Base-by-base conservation (phyloP, 345 rosid genomes). In the Lepidium sativum region DNA sequence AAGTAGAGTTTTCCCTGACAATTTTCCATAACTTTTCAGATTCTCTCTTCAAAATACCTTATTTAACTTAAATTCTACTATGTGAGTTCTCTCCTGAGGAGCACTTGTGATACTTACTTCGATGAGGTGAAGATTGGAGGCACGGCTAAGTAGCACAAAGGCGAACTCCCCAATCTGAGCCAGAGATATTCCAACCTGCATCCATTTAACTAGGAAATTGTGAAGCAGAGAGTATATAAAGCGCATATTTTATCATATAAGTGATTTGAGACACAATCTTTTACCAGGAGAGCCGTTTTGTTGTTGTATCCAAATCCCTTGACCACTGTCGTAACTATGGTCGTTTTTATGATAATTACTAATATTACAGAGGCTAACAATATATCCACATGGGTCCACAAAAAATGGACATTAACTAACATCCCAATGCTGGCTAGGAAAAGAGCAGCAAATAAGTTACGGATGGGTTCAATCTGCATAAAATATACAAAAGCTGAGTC, bases 121-220 rank as follows among this genome's bases (percentile, higher is more conserved):
- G 75, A 89, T 84, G 25, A 89, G 83, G 77, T 77, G 89, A 62
- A 89, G 89, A 82, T 89, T 89, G 75, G 97, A 89, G 70, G 97
- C 97, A 15, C 95, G 91, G 61, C 95, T 89, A 16, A 89, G 89
- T 44, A 89, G 85, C 66, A 89, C 95, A 79, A 89, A 89, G 55
- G 95, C 89, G 39, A 89, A 89, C 60, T 89, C 97, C 35, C 97
- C 97, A 49, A 89, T 89, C 78, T 89, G 97, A 32, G 97, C 95
- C 60, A 89, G 76, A 63, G 95, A 83, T 84, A 75, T 10, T 57
- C 74, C 74, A 51, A 75, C 78, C 78, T 74, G 68, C 48, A 62
- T 54, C 15, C 40, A 47, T 61, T 21, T 42, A 34, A 34, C 35
- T 9, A 33, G 16, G 25, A 5, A 25, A 8, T 21, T 4, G 5